A percentile compares a stretch with the other conserved stretches of the same genome.
These are phyloP conservation scores for Mucor velutinosus DNA, from an alignment of 371 early-diverging fungal species.

Conservation along the genomic window DNA sequence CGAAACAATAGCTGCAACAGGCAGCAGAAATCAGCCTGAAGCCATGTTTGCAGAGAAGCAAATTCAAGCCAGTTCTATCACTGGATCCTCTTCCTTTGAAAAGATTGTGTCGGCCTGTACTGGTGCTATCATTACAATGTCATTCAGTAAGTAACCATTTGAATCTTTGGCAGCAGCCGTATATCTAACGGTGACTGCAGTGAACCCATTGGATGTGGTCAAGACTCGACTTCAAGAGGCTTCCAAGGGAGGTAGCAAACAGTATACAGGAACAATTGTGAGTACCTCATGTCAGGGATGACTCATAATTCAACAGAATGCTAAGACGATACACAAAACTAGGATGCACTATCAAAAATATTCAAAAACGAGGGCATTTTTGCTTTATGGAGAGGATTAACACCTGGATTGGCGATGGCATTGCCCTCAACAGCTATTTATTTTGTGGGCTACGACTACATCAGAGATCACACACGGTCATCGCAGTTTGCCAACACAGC, in stretches of 20 bases:
- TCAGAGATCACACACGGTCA: conserved; percentile 57
- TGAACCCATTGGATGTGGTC: conserved; percentile 92
- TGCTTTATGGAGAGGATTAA: conserved; percentile 88
- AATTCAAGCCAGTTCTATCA: not conserved
- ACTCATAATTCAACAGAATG: not conserved
- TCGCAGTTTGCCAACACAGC: conserved; percentile 31
- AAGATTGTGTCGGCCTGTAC: conserved; percentile 45
- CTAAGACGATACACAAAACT: not conserved
- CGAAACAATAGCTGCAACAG: conserved; percentile 1
- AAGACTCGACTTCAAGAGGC: conserved; percentile 93
- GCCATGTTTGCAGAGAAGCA: not conserved
- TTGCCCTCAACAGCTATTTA: conserved; percentile 94
- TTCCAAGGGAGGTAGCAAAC: conserved; percentile 21
- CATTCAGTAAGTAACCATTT: conserved; percentile 35
- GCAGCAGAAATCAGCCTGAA: not conserved
- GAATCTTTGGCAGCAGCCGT: not conserved
- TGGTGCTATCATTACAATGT: conserved; percentile 43
- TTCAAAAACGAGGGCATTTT: conserved; percentile 78
- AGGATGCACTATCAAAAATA: conserved; percentile 85
- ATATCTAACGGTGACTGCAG: conserved; percentile 57
- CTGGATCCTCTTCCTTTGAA: conserved; percentile 34
- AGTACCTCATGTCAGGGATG: not conserved
- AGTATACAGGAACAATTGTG: conserved; percentile 41
- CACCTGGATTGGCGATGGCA: conserved; percentile 87
- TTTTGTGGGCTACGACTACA: conserved; percentile 92